Evolutionary conservation across 176 grass and related monocot genomes (phyloP).

Genomic region (Musa itinerans): DNA sequence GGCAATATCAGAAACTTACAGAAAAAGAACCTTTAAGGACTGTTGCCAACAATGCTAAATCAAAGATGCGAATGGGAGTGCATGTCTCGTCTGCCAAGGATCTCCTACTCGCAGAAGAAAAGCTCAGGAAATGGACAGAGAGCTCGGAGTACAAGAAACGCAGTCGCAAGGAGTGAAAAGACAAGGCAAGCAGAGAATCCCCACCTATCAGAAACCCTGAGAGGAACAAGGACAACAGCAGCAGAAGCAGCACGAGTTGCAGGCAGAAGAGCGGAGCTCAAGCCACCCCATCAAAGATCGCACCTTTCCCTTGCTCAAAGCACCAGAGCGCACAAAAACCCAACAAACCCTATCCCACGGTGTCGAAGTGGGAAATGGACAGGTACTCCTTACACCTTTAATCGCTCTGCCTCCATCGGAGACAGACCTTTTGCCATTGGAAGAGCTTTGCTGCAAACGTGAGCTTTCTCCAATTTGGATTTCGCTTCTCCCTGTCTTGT

Average conservation of each 20-base stretch:
- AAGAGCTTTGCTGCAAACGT: slow-evolving; percentile 1
- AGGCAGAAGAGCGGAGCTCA: background rate
- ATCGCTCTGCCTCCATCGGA: background rate
- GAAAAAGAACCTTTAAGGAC: too few relatives aligned
- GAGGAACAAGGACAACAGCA: background rate
- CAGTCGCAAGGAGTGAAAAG: background rate
- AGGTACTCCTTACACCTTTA: background rate
- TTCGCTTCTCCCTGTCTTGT: background rate
- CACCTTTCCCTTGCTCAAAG: background rate
- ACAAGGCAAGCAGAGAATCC: background rate
- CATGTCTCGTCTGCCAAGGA: too few relatives aligned
- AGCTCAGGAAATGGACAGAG: background rate
- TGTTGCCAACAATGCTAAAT: too few relatives aligned
- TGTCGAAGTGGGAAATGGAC: background rate
- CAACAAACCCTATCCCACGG: background rate
- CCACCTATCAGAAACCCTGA: background rate
- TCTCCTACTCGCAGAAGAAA: background rate
- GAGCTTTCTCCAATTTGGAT: slow-evolving; percentile 9
- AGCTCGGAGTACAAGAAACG: background rate
- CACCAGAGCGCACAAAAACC: background rate
- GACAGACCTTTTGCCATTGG: background rate
- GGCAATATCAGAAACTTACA: too few relatives aligned
- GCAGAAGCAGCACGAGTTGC: too few relatives aligned
- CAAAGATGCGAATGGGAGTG: too few relatives aligned
- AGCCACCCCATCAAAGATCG: background rate